A percentile compares a stretch with the other conserved stretches of the same genome.
Conservation (phyloP, 352 stramenopile genomes). For the Globisporangium camurandrum region DNA sequence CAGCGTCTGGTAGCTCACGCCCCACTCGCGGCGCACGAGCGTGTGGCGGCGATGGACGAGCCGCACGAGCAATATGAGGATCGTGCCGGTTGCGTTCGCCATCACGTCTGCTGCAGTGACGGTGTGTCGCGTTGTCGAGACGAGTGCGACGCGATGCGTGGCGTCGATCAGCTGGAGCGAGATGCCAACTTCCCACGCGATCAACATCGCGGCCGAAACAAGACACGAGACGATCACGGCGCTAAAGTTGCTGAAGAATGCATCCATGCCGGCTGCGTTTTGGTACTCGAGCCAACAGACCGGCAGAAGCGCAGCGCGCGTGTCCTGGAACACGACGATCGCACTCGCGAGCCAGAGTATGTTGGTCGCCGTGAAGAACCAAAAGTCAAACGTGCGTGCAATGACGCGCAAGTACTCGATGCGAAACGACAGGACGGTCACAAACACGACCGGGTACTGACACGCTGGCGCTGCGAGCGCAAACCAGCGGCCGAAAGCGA, state of each 20-base stretch:
- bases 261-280: slow-evolving; percentile 5
- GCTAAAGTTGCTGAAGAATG: slow-evolving; percentile 5
- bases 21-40: neutral
- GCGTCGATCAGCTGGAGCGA: slow-evolving; percentile 4
- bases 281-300: slow-evolving; percentile 5
- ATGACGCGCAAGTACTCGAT: slow-evolving; percentile 6
- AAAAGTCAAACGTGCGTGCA: slow-evolving; percentile 6
- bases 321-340: slow-evolving; percentile 2
- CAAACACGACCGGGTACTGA: neutral
- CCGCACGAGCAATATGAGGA: slow-evolving; percentile 7
- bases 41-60: slow-evolving; percentile 1
- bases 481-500: slow-evolving; percentile 1
- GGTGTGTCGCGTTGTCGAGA: neutral
- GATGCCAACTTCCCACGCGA: neutral
- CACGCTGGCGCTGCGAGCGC: slow-evolving; percentile 3
- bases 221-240: slow-evolving; percentile 1
- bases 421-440: slow-evolving; percentile 7
- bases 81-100: slow-evolving; percentile 8
- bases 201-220: slow-evolving; percentile 1
- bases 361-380: slow-evolving; percentile 2
- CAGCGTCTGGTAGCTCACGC: neutral
- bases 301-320: slow-evolving; percentile 1
- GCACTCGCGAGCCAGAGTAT: slow-evolving; percentile 4
- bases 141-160: neutral
- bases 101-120: slow-evolving; percentile 4